Base-by-base conservation (phyloP, 2,329 filamentous ascomycete genomes). In the Paecilomyces fulvus region DNA sequence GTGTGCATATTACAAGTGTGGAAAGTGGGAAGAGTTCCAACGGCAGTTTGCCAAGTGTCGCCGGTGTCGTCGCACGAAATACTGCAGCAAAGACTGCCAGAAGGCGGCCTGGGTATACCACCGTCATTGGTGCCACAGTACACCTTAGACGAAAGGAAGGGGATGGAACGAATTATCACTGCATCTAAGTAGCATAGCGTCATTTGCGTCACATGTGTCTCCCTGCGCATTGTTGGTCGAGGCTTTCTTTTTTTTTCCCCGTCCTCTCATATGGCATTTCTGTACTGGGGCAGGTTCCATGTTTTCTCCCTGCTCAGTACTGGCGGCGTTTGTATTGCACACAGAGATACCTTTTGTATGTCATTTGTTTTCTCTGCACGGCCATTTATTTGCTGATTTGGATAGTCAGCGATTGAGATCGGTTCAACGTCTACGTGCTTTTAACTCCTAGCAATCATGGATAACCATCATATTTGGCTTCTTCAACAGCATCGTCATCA, bases 31-130 rank as follows among this genome's bases (percentile, higher is more conserved):
- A 73, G 89, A 96, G 74, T 96, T 85, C 71, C 92, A 92, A 43
- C 85, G 94, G 59, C 92, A 99, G 70, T 99, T 99, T 73, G 94
- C 94, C 64, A 99, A 99, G 76, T 99, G 94, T 76, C 87, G 94
- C 63, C 87, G 94, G 62, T 99, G 94, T 77, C 86, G 94, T 64
- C 86, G 94, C 62, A 99, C 94, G 60, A 99, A 99, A 74, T 96
- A 96, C 78, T 99, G 94, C 85, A 96, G 92, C 82, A 99, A 99
- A 75, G 94, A 99, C 74, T 99, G 94, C 75, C 94, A 99, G 76
- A 97, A 97, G 80, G 95, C 90, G 65, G 95, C 94, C 9, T 99
- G 94, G 94, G 91, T 94, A 28, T 97, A 91, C 75, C 94, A 99
- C 72, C 86, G 94, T 59, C 95, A 97, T 76, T 99, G 94, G 94